These are phyloP conservation scores for Streptanthus diversifolius DNA, from an alignment of 345 rosid species.

Conservation along the genomic window DNA sequence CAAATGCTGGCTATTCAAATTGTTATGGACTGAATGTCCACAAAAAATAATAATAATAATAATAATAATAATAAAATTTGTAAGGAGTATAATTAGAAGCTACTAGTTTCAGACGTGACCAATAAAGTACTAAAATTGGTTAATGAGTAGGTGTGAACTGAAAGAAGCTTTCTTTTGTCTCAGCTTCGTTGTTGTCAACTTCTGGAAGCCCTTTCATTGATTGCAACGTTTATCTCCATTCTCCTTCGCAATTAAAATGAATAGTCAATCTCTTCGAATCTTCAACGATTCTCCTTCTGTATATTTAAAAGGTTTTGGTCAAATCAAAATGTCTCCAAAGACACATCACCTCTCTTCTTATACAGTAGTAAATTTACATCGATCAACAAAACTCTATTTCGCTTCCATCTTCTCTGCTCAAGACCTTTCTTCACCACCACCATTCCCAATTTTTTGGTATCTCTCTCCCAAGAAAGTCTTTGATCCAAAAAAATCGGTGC, in stretches of 20 bases:
- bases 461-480: slow-evolving; percentile 12
- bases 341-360: slow-evolving; percentile 4
- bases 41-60: too few species aligned
- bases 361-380: slow-evolving; percentile 2
- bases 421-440: slow-evolving; percentile 12
- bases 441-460: slow-evolving; percentile 14
- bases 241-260: neutral
- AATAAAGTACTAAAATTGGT: neutral
- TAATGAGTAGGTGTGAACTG: slow-evolving; percentile 21
- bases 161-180: neutral
- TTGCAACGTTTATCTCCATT: slow-evolving; percentile 24
- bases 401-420: slow-evolving; percentile 8
- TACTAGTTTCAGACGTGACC: slow-evolving; percentile 9
- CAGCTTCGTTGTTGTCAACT: slow-evolving; percentile 24
- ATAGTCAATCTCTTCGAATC: slow-evolving; percentile 22
- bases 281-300: slow-evolving; percentile 16
- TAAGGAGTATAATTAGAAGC: too few species aligned
- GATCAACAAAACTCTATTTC: neutral
- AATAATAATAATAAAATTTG: too few species aligned
- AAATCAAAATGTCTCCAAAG: slow-evolving; percentile 7
- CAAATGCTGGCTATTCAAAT: too few species aligned
- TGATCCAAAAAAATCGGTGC: slow-evolving; percentile 4
- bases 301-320: slow-evolving; percentile 5
- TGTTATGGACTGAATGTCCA: too few species aligned
- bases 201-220: slow-evolving; percentile 31